Base-by-base conservation (phyloP, 129 eudicot species). In the Helianthus tuberosus region DNA sequence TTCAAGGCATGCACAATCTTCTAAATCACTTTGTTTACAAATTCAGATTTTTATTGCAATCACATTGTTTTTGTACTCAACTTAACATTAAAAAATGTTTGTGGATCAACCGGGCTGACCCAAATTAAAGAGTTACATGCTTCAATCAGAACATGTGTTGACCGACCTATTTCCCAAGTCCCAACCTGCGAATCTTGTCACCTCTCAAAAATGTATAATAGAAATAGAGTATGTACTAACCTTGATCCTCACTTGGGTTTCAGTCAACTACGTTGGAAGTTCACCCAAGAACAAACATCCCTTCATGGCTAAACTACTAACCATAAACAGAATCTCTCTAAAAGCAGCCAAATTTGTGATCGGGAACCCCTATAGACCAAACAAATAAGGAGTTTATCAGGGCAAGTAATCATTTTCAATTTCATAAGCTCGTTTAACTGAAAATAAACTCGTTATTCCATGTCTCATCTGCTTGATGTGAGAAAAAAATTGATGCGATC, bases 201-300 rank as follows among this genome's bases (percentile, higher is more conserved):
- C 38, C n/a, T 58, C 14, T 35, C 41, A 50, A 48, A 66, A 62
- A 15, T 7, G 9, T 14, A 61, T 44, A 58, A 3, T 5, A 25
- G 8, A 16, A 62, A 38, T 38, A 12, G 69, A 75, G 47, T 70
- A 8, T 13, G n/a, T 50, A 38, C 87, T 73, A 57, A 93, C 98
- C 90, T 86, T 76, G 72, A 39, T 16, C 71, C 78, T 89, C 49
- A 72, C 51, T 57, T 84, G 84, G 62, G 80, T 81, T 77, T 83
- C 89, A n/a, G 79, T 75, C 82, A 90, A 74, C 88, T 89, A 86
- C 41, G 73, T 53, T 73, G 99, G 97, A 65, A 95, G 15, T 82
- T 95, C 99, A 35, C 99, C 96, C 57, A 91, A 47, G 50, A 95
- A 71, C 68, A 95, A 64, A 57, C 85, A 77, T 32, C 94, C 99